A percentile compares a stretch with the other conserved stretches of the same genome.
Conservation (phyloP, 805 yeast species). For the Schizosaccharomyces lindneri region DNA sequence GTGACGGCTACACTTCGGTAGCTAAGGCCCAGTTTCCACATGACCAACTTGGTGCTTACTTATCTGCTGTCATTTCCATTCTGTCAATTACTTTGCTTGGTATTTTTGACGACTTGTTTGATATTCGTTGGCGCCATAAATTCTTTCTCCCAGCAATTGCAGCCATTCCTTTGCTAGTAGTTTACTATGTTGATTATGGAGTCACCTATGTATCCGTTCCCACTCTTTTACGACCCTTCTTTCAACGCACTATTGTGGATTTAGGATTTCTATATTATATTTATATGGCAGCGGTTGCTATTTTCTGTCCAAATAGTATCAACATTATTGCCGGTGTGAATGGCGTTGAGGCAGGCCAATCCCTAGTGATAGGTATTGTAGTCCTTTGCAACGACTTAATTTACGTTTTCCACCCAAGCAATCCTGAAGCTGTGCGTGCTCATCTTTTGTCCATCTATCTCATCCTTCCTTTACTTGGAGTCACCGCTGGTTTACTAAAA, state of each 20-base stretch:
- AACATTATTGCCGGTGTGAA: constrained; percentile 90
- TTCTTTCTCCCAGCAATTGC: constrained; percentile 89
- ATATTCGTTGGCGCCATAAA: constrained; percentile 91
- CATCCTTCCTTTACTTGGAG: constrained; percentile 69
- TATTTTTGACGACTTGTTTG: constrained; percentile 81
- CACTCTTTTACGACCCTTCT: constrained; percentile 24
- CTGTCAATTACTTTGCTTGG: constrained; percentile 71
- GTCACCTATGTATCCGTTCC: constrained; percentile 76
- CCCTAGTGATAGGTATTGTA: constrained; percentile 47
- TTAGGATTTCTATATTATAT: constrained; percentile 32
- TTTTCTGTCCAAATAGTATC: constrained; percentile 87
- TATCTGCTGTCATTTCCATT: constrained; percentile 61
- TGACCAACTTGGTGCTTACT: constrained; percentile 50
- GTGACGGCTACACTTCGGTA: not conserved
- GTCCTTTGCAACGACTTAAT: constrained; percentile 65
- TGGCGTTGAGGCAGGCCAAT: constrained; percentile 91
- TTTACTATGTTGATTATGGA: constrained; percentile 82
- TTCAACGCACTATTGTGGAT: constrained; percentile 8
- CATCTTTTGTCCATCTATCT: constrained; percentile 63
- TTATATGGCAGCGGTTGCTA: constrained; percentile 78
- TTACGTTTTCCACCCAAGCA: constrained; percentile 10
- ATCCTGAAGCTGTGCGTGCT: constrained; percentile 42
- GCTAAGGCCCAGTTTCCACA: constrained; percentile 34
- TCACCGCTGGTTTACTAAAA: constrained; percentile 45
- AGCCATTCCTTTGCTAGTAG: constrained; percentile 68